A percentile compares a stretch with the other conserved stretches of the same genome.
Evolutionary conservation across 2,329 filamentous ascomycete species (phyloP).

Genomic region (Albifimbria verrucaria): DNA sequence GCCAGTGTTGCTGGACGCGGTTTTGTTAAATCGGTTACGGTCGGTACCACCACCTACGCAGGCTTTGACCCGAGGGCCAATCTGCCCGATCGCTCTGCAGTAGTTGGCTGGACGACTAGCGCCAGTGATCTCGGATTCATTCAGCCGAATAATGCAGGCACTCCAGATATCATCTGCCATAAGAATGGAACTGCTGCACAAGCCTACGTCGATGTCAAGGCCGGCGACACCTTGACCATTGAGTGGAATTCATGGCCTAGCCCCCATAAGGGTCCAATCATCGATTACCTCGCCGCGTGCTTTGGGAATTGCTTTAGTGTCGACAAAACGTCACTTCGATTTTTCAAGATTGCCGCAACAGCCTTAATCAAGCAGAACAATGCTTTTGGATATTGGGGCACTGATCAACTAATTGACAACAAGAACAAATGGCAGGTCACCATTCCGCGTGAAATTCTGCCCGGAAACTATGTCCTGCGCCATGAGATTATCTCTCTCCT

Average conservation of each 20-base stretch:
- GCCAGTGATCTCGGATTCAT: neutral
- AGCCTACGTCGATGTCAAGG: neutral
- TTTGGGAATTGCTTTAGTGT: neutral
- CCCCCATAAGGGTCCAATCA: neutral
- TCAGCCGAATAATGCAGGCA: neutral
- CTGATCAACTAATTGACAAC: neutral
- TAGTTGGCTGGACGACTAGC: neutral
- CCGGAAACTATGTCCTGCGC: neutral
- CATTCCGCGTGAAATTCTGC: neutral
- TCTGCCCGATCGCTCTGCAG: neutral
- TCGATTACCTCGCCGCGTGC: neutral
- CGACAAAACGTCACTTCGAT: neutral
- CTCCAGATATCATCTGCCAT: neutral
- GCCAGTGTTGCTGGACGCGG: neutral
- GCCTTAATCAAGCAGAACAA: neutral
- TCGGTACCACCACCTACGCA: neutral
- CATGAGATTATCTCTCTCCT: neutral
- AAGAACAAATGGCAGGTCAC: neutral
- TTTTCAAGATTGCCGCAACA: neutral
- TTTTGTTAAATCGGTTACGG: neutral
- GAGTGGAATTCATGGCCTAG: neutral
- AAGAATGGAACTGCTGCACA: neutral
- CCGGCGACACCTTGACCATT: neutral
- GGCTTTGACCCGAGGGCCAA: neutral
- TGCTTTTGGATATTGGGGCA: neutral